Percentiles rank a stretch among this genome's conserved stretches.
Evolutionary conservation across 176 grass and related monocot genomes (phyloP).

Genomic region (Musa acuminata): DNA sequence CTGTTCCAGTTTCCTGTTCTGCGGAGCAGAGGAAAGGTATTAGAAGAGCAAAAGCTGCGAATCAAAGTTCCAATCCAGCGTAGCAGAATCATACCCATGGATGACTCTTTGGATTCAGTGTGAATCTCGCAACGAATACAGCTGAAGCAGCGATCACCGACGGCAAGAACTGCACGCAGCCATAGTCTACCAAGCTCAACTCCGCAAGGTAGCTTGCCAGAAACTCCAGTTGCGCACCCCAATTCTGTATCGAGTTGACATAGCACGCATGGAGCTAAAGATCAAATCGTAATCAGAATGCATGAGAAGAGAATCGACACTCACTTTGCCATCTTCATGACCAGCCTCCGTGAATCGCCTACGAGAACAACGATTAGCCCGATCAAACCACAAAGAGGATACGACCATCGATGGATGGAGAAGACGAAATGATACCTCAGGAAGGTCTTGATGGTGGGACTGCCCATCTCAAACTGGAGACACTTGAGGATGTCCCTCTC

Average conservation of each 20-base stretch:
- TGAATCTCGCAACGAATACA: constrained; percentile 49
- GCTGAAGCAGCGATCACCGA: constrained; percentile 50
- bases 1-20: neutral
- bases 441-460: constrained; percentile 45
- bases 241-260: neutral
- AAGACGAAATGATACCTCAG: constrained; percentile 19
- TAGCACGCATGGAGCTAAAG: neutral
- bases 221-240: constrained; percentile 21
- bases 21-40: too few species aligned
- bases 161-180: constrained; percentile 40
- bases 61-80: neutral
- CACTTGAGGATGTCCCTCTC: constrained; percentile 37
- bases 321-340: constrained; percentile 35
- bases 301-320: constrained; percentile 2
- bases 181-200: constrained; percentile 48
- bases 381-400: neutral
- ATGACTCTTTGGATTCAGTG: constrained; percentile 27
- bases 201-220: constrained; percentile 51
- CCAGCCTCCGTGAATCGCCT: constrained; percentile 33
- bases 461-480: constrained; percentile 35
- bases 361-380: constrained; percentile 3
- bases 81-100: constrained; percentile 33
- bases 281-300: neutral
- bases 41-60: too few species aligned
- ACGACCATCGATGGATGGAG: neutral